Evolutionary conservation across 768 basidiomycete species (phyloP), one percentile per base, ranked within the genome.

Genomic region (Tulasnella sp.): DNA sequence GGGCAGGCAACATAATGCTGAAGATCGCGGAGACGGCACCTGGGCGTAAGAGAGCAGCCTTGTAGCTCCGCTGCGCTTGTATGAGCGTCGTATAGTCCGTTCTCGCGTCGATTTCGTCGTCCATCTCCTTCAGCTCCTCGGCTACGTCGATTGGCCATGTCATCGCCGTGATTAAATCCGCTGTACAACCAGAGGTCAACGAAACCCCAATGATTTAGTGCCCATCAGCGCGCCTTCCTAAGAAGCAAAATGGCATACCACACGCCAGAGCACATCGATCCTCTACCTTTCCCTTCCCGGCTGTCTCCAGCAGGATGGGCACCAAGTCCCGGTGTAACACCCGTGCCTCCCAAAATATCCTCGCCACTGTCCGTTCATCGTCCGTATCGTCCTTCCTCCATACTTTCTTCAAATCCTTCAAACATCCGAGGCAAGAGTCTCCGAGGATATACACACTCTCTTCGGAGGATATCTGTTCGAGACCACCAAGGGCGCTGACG

Each of bases 61-160:
- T 99, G 80, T 98, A 99, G 64, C 84, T 75, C 25, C 90, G 72
- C 68, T 98, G 94, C 63, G 85, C 86, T 65, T 79, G 70, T 46
- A 84, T 69, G 5, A 98, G 78, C 61, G 85, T 83, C 0, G 91
- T 91, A 70, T 92, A 98, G 69, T 99, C 96, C 15, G 89, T 81
- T 17, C 84, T 81, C 61, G 79, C 81, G 70, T 88, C 87, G 19
- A 81, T 64, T 44, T 70, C 69, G 31, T 73, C 69, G 67, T 87
- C 84, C 55, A 97, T 80, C 67, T 98, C 96, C 65, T 86, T 87
- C 63, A 99, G 75, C 71, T 98, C 96, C 66, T 90, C 87, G 0
- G 91, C 87, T 63, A 98, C 75, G 70, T 98, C 90, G 55, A 99
- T 94, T 0, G 96, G 96, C 96, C 96, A 99, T 1, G 94, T 98